Evolutionary conservation across 2,329 filamentous ascomycete species (phyloP), one percentile per base, ranked within the genome.

Genomic region (Hypomyces rosellus): DNA sequence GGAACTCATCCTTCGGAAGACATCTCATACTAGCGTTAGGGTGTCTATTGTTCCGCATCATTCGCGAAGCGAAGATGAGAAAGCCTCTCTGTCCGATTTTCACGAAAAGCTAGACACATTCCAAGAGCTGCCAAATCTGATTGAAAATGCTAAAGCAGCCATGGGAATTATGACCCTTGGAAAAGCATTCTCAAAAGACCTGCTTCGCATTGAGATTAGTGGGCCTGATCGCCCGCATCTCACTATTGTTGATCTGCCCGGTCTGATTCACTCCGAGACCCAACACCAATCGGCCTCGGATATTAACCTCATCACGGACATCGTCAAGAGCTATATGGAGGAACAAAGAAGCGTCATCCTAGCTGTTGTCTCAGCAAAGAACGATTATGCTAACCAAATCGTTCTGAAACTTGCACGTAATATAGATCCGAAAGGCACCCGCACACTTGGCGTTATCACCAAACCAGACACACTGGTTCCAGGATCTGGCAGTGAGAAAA

Each of bases 231-330:
- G 68, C n/a, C 74, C 73, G 5, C 75, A 80, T 30, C 65, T 84
- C 7, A 84, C 81, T 0, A 72, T 84, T 37, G 78, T 84, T 2
- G 80, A 84, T 57, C 66, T 84, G 2, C 80, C 80, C 0, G 80
- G 80, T 0, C 63, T 84, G 8, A 77, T 82, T 40, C 70, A 76
- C 33, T 69, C 70, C 0, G 67, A 70, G 38, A 76, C 67, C 18
- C 73, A 72, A 45, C 62, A 71, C 1, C 74, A 81, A 54, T 72
- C 71, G 1, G 64, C 63, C 4, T 59, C 61, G 2, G 75, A 77
- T 43, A 69, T 74, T 1, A 59, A 70, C 6, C 53, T 74, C 1
- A 74, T 84, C 5, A 58, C 65, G 2, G 59, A 71, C 0, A 66
- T 84, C 3, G 77, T 82, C 3, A 57, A 73, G 5, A 61, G 62